Evolutionary conservation across 2,329 filamentous ascomycete genomes (phyloP).

Genomic region (Scolecobasidium constrictum): DNA sequence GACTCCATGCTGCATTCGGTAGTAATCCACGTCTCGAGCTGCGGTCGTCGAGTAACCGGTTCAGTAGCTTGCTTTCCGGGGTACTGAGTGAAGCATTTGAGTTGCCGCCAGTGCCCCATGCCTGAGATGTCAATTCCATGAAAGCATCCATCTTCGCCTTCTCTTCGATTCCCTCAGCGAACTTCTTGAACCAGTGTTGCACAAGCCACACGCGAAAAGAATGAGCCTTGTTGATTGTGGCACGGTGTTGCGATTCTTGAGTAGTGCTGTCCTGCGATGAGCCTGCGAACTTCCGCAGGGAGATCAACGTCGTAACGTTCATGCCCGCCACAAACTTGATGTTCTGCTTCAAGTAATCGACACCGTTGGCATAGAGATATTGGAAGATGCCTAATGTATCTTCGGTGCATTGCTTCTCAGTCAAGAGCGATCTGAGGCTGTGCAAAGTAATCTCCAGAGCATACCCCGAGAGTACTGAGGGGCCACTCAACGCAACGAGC

Average conservation of each 20-base stretch:
- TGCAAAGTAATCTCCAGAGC: conserved; percentile 84
- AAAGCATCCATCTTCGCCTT: conserved; percentile 45
- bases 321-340: conserved; percentile 76
- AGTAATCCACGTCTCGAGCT: conserved; percentile 52
- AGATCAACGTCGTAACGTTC: conserved; percentile 66
- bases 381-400: conserved; percentile 80
- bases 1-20: conserved; percentile 55
- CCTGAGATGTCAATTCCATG: conserved; percentile 55
- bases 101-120: conserved; percentile 53
- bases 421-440: conserved; percentile 65
- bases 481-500: conserved; percentile 65
- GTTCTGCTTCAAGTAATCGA: conserved; percentile 48
- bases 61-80: conserved; percentile 67
- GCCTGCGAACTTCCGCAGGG: conserved; percentile 63
- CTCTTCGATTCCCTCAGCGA: conserved; percentile 15
- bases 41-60: conserved; percentile 71
- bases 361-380: conserved; percentile 66
- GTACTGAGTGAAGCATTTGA: conserved; percentile 60
- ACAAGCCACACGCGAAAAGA: conserved; percentile 71
- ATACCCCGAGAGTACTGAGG: conserved; percentile 62
- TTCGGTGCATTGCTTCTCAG: conserved; percentile 77
- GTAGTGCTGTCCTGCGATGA: conserved; percentile 69
- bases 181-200: conserved; percentile 14
- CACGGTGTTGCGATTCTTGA: conserved; percentile 70
- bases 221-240: conserved; percentile 65